Base-by-base conservation (phyloP, 208 protist genomes). In the Lotmaria passim region DNA sequence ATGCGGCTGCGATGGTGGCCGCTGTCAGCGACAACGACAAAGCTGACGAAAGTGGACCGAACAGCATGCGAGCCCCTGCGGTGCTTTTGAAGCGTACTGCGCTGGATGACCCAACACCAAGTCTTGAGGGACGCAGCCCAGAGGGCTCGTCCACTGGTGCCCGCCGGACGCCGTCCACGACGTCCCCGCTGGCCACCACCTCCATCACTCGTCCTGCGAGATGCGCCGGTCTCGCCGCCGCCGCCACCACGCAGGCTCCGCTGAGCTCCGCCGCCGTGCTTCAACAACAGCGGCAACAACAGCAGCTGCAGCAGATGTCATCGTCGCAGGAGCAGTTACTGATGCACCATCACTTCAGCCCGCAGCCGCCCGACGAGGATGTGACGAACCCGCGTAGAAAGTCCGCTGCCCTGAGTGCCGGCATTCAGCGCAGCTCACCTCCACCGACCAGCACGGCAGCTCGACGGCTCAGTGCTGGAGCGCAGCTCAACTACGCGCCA, bases 251-350 rank as follows among this genome's bases (percentile, higher is more conserved):
- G 19, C 59, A 64, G 44, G 44, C 59, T 3, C 59, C 59, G 17
- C 44, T 53, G 31, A 53, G 59, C 21, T 39, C 44, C 17, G 44
- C 59, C 1, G 59, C 44, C 2, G 24, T 34, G 5, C 56, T 34
- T 7, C 56, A 61, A n/a, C 56, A 61, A 38, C 56, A 61, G 56
- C 38, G 48, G 3, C 57, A 50, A 23, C 57, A 51, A 26, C 57
- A 51, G 21, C 36, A 62, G 28, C 57, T 33, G 15, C 41, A 50
- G 24, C n/a, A 30, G 14, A 6, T 12, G 7, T 30, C 43, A 28
- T 24, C 44, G 11, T 64, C 44, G 17, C 10, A 10, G n/a, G 44
- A 39, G 21, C 30, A 51, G 17, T 19, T 31, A 1, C 19, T 41
- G 5, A 38, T 44, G 12, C 17, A 39, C 44, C 23, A 19, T 8